Base-by-base conservation (phyloP, 2,329 filamentous ascomycete species). In the Arthrobotrys entomopaga region DNA sequence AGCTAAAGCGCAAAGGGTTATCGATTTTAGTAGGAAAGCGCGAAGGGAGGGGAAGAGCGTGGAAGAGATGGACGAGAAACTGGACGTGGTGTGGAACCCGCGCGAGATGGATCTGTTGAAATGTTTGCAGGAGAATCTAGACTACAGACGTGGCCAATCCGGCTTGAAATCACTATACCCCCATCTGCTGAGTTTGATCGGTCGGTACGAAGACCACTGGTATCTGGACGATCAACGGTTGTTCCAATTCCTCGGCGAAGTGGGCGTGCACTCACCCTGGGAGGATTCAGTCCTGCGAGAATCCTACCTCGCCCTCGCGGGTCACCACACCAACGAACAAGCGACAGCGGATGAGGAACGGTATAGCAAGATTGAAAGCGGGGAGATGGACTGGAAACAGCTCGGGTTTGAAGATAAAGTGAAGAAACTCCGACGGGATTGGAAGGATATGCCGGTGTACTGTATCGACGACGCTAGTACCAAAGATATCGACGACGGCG, bases 401-500 rank as follows among this genome's bases (percentile, higher is more conserved):
- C 40, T 78, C 22, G 61, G 16, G 22, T 81, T 85, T 48, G 77
- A 79, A 20, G 86, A 88, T 75, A 80, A 80, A n/a, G 83, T 88
- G 83, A 78, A 79, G 2, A 81, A 82, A 10, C 79, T 86, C 24
- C 87, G 91, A 53, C 85, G 84, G 70, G 85, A 88, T 60, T 90
- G 88, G 86, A 82, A 82, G 0, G 78, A 84, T n/a, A 79, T 87
- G 20, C 86, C 85, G 0, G 86, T 91, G 0, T 93, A 89, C 79
- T 92, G 90, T 77, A 91, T 96, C 72, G 91, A 96, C 79, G 85
- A 86, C 26, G 83, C 84, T 19, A 82, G 81, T 40, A 90, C 92
- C 0, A 83, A 85, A 26, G 88, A 94, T 77, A 90, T 95, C 69
- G 91, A 96, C 77, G 91, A 96, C 79, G 91, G 89, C 0, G 82